Evolutionary conservation across 345 rosid genomes (phyloP), one percentile per base, ranked within the genome.

Genomic region (Physaria fendleri): DNA sequence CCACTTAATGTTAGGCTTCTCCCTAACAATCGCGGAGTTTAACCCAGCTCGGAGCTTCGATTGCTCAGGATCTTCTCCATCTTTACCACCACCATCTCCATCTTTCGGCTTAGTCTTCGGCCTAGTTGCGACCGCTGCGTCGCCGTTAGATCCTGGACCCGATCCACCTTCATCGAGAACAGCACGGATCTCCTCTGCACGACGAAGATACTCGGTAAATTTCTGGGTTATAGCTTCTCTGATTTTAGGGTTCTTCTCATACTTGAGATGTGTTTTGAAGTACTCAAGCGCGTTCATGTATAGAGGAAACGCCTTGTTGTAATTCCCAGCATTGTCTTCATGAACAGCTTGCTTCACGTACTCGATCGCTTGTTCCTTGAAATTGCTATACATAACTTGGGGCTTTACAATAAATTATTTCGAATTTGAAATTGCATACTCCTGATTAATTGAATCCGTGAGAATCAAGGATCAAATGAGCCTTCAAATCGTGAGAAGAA

Each of bases 241-340:
- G 71, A 90, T 90, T 72, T 90, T 87, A 9, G 85, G 88, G 74
- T 90, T 90, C 83, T 82, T 90, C 87, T 90, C 97, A 71, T 90
- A 90, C 77, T 90, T 90, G 71, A 90, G 76, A 71, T 90, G 97
- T 64, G 95, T 85, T 68, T 81, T 85, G 80, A 90, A 90, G 84
- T 90, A 87, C 77, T 90, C 97, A 22, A 90, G 82, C 18, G 97
- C 95, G 78, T 85, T 90, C 95, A 80, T 90, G 69, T 90, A 90
- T 12, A 90, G 62, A 59, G 88, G 94, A 46, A 90, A 85, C 8
- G 97, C 97, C 64, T 83, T 90, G 5, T 77, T 71, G 76, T 90
- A 90, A 68, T 90, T 90, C 17, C 97, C 97, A 0, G 87, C 94
- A 79, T 90, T 84, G 49, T 90, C 97, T 37, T 85, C 97, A 14